These are phyloP conservation scores for Achaetomiella virescens DNA, from an alignment of 495 filamentous ascomycete species.

Conservation along the genomic window DNA sequence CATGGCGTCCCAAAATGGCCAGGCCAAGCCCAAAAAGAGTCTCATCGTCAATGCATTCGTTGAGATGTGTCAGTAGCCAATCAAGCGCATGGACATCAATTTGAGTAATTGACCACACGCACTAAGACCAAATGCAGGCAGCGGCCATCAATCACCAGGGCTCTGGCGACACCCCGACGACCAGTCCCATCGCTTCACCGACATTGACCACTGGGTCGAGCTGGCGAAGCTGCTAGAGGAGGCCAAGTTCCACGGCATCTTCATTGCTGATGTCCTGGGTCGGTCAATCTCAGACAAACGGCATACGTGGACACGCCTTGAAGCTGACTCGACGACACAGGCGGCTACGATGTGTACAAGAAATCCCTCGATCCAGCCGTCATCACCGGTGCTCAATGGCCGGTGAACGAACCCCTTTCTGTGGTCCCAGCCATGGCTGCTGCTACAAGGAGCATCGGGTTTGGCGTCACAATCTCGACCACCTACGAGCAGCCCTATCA, in stretches of 20 bases:
- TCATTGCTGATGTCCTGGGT: conserved; percentile 43
- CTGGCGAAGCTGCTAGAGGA: conserved; percentile 52
- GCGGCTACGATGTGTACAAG: conserved; percentile 62
- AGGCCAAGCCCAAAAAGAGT: no score
- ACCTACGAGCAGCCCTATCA: conserved; percentile 69
- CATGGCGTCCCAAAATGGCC: no score
- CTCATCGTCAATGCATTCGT: no score
- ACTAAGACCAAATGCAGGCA: no score
- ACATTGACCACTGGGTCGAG: conserved; percentile 50
- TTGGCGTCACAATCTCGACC: conserved; percentile 59
- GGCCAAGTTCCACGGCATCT: conserved; percentile 57
- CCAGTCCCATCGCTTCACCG: conserved; percentile 47
- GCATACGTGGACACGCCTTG: not conserved
- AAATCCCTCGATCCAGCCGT: conserved; percentile 53
- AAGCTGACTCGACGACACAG: conserved; percentile 6
- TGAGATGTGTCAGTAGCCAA: no score
- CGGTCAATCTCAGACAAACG: conserved; percentile 1
- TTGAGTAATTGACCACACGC: no score
- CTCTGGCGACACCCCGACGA: conserved; percentile 55
- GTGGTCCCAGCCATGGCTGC: conserved; percentile 46
- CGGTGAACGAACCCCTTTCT: conserved; percentile 48
- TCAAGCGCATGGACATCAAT: no score
- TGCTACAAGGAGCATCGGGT: conserved; percentile 54
- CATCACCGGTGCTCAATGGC: conserved; percentile 59
- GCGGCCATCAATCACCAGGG: conserved; percentile 57